phyloP scores from a whole-genome alignment of 106 monocot genomes.

The Iris macrosiphon region DNA sequence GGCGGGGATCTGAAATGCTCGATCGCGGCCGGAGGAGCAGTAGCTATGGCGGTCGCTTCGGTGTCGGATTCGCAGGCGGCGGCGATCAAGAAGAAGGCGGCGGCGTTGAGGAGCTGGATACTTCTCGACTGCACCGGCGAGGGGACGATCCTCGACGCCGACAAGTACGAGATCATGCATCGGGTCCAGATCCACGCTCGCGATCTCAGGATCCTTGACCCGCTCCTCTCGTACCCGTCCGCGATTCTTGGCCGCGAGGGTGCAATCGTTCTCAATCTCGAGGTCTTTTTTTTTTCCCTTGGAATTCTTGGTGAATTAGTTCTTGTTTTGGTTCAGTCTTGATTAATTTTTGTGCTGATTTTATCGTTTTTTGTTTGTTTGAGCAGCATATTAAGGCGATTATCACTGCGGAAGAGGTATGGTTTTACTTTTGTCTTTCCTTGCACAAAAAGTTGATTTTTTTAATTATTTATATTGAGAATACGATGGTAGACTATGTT shows the following conservation, averaged over 20 bases:
- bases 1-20: no score
- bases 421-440: no score
- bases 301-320: background rate
- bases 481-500: no score
- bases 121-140: constrained; percentile 54
- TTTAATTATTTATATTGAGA: no score
- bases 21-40: no score
- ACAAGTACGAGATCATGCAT: constrained; percentile 97
- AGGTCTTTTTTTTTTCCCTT: constrained; percentile 32
- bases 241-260: constrained; percentile 83
- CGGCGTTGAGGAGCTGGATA: constrained; percentile 67
- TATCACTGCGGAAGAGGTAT: constrained; percentile 85
- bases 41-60: no score
- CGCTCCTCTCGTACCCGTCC: constrained; percentile 83
- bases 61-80: no score
- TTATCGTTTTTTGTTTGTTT: constrained; percentile 10
- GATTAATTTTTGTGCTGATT: background rate
- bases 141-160: constrained; percentile 62
- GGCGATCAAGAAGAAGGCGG: constrained; percentile 46
- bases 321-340: background rate
- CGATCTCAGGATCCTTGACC: constrained; percentile 86
- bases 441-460: no score
- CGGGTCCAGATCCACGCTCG: constrained; percentile 76
- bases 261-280: constrained; percentile 95
- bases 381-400: constrained; percentile 94